Evolutionary conservation across 208 protist species (phyloP).

Genomic region (Trypanosoma grayi): DNA sequence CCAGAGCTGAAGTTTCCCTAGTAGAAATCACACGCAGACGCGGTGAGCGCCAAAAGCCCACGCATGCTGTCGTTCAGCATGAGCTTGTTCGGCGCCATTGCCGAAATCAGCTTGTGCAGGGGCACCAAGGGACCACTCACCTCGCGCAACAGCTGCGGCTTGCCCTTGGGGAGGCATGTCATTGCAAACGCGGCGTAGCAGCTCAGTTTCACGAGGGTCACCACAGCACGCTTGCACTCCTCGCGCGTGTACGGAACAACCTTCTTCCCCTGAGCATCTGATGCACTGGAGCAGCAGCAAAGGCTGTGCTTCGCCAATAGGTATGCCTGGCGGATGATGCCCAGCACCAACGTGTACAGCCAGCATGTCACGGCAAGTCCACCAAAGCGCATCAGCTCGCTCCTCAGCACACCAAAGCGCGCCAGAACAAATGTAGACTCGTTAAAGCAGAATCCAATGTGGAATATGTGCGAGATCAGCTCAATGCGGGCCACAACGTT

Average conservation of each 20-base stretch:
- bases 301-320: slow-evolving; percentile 60
- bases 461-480: slow-evolving; percentile 75
- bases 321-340: slow-evolving; percentile 68
- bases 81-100: slow-evolving; percentile 72
- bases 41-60: slow-evolving; percentile 69
- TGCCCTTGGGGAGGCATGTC: slow-evolving; percentile 74
- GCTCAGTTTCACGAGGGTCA: slow-evolving; percentile 76
- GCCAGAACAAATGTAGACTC: slow-evolving; percentile 80
- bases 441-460: slow-evolving; percentile 80
- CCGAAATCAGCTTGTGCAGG: slow-evolving; percentile 60
- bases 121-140: slow-evolving; percentile 64
- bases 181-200: slow-evolving; percentile 83
- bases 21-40: slow-evolving; percentile 85
- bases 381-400: slow-evolving; percentile 51
- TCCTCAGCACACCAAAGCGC: slow-evolving; percentile 57
- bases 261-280: slow-evolving; percentile 4
- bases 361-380: slow-evolving; percentile 80
- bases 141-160: slow-evolving; percentile 71
- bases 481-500: slow-evolving; percentile 53
- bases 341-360: slow-evolving; percentile 81
- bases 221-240: slow-evolving; percentile 64
- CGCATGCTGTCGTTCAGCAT: slow-evolving; percentile 66
- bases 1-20: slow-evolving; percentile 24
- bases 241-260: slow-evolving; percentile 40
- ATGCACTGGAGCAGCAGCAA: background rate